These are phyloP conservation scores for Globisporangium lucens DNA, from an alignment of 352 stramenopile species.

Conservation along the genomic window DNA sequence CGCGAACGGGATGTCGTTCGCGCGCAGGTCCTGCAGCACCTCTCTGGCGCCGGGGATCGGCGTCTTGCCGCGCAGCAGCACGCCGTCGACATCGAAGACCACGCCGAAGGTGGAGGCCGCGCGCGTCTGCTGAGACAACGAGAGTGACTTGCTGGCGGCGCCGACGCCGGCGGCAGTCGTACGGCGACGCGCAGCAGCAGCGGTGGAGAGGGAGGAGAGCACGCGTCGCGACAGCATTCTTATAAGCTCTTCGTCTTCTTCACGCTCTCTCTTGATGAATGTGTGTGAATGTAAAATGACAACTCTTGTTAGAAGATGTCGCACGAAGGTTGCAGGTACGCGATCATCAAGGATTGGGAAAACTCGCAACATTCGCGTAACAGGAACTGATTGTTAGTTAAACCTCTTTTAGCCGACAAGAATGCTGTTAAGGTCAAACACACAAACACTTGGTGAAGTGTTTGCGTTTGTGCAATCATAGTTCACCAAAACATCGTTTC, in stretches of 20 bases:
- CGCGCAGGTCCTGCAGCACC: conserved; percentile 64
- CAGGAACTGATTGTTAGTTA: no score
- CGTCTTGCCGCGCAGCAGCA: conserved; percentile 71
- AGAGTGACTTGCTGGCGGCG: not conserved
- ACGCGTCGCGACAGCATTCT: conserved; percentile 3
- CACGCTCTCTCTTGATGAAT: not conserved
- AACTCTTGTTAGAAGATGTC: no score
- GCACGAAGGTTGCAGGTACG: not conserved
- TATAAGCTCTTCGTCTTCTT: not conserved
- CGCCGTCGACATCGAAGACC: conserved; percentile 83
- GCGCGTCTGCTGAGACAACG: not conserved
- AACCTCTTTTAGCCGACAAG: no score
- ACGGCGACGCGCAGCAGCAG: not conserved
- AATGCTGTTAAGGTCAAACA: no score
- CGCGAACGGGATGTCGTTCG: conserved; percentile 60
- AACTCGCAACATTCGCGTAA: not conserved
- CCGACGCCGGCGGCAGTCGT: not conserved
- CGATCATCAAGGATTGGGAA: not conserved
- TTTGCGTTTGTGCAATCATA: conserved; percentile 2
- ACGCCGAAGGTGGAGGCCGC: conserved; percentile 61
- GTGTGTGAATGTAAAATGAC: not conserved
- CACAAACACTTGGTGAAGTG: no score
- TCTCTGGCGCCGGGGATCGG: conserved; percentile 64
- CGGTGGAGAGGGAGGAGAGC: not conserved
- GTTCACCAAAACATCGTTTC: not conserved